These are phyloP conservation scores for Pichia sp. DNA, from an alignment of 1,139 yeast species.

Conservation along the genomic window DNA sequence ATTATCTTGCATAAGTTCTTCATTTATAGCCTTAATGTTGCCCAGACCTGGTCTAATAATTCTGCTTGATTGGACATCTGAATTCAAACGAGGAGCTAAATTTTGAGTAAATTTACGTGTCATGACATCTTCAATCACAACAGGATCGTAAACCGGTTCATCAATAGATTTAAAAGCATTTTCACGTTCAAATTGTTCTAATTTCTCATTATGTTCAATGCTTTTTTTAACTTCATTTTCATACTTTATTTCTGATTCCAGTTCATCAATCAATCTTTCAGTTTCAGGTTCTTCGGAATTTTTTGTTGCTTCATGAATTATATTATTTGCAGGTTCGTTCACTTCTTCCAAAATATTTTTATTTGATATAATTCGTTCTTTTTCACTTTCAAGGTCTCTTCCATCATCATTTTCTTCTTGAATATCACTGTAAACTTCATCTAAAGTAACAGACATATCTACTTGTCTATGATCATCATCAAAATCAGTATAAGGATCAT, in stretches of 20 bases:
- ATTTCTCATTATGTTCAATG: slow-evolving; percentile 21
- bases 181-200: slow-evolving; percentile 21
- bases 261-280: slow-evolving; percentile 18
- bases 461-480: slow-evolving; percentile 10
- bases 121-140: slow-evolving; percentile 9
- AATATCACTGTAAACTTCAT: slow-evolving; percentile 5
- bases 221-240: slow-evolving; percentile 23
- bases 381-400: too few relatives aligned
- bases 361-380: slow-evolving; percentile 4
- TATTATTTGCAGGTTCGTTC: not conserved
- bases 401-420: not conserved
- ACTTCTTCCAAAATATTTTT: not conserved
- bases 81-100: not conserved
- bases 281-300: not conserved
- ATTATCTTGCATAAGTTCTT: too few relatives aligned
- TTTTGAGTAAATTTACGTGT: slow-evolving; percentile 3
- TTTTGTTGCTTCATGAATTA: not conserved
- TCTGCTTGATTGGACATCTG: not conserved
- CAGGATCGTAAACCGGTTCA: slow-evolving; percentile 13
- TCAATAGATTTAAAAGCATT: slow-evolving; percentile 18
- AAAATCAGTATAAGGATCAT: slow-evolving; percentile 15
- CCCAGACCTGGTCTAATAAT: slow-evolving; percentile 1
- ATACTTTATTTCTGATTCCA: slow-evolving; percentile 27
- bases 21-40: not conserved
- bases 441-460: slow-evolving; percentile 11